These are phyloP conservation scores for Triticum monococcum DNA, from an alignment of 176 grass and related monocot species.

Conservation along the genomic window DNA sequence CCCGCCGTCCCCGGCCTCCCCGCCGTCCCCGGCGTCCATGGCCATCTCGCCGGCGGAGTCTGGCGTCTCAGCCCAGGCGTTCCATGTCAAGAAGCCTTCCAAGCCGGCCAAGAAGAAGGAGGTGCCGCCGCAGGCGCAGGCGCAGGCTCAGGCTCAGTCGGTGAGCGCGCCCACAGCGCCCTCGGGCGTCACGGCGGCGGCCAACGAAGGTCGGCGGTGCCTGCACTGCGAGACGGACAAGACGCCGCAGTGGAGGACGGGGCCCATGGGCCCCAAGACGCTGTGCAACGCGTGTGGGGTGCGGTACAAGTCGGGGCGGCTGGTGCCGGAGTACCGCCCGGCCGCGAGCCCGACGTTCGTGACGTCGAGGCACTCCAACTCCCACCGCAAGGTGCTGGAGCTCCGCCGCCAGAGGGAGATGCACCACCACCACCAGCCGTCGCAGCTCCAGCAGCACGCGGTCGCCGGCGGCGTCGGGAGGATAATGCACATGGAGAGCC, in stretches of 20 bases:
- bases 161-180: neutral
- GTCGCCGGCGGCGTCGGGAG: neutral
- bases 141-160: neutral
- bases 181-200: neutral
- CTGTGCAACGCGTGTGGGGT: constrained; percentile 98
- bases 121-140: neutral
- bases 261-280: constrained; percentile 95
- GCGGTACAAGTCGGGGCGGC: constrained; percentile 85
- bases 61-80: constrained; percentile 8
- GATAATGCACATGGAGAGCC: constrained; percentile 32
- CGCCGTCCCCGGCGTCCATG: constrained; percentile 42
- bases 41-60: constrained; percentile 55
- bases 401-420: constrained; percentile 80
- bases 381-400: constrained; percentile 96
- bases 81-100: constrained; percentile 36
- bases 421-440: constrained; percentile 10
- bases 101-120: constrained; percentile 75
- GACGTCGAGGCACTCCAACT: constrained; percentile 86
- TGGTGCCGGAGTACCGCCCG: constrained; percentile 93
- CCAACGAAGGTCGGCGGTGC: constrained; percentile 56
- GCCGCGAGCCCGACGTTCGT: constrained; percentile 85
- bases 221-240: constrained; percentile 94
- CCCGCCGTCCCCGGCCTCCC: constrained; percentile 17
- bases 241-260: constrained; percentile 97
- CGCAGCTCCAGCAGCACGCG: constrained; percentile 16